A percentile compares a stretch with the other conserved stretches of the same genome.
Conservation (phyloP, 371 early-diverging fungal genomes). For the Coemansia sp. region DNA sequence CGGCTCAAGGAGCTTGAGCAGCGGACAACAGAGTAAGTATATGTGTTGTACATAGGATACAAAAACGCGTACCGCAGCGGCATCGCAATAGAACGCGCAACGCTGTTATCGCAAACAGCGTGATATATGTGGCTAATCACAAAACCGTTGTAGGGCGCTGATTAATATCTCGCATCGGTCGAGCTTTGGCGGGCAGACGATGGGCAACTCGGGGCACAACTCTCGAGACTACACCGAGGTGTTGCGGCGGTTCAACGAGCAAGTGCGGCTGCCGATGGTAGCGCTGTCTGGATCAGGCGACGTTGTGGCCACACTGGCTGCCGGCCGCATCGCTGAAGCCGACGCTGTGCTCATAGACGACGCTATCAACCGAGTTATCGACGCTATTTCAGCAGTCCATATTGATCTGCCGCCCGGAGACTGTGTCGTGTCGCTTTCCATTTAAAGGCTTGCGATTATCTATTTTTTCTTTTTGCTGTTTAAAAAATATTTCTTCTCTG, state of each 20-base stretch:
- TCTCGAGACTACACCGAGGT: slow-evolving; percentile 43
- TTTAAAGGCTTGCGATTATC: background rate
- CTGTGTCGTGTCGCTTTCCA: slow-evolving; percentile 36
- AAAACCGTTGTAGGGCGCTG: slow-evolving; percentile 20
- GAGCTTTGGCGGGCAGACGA: slow-evolving; percentile 23
- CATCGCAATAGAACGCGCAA: background rate
- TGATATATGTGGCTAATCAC: background rate
- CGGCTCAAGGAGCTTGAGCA: slow-evolving; percentile 38
- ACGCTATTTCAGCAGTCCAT: slow-evolving; percentile 17
- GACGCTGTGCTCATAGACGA: slow-evolving; percentile 23
- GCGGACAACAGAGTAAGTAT: slow-evolving; percentile 38
- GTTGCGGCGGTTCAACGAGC: slow-evolving; percentile 39
- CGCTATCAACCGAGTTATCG: slow-evolving; percentile 20
- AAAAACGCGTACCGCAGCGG: background rate
- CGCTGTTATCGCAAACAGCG: background rate
- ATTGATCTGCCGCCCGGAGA: slow-evolving; percentile 34
- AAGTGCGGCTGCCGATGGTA: slow-evolving; percentile 36
- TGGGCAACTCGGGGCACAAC: slow-evolving; percentile 13
- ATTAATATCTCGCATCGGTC: slow-evolving; percentile 41
- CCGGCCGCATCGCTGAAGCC: slow-evolving; percentile 12
- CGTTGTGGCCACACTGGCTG: slow-evolving; percentile 28
- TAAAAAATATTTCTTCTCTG: background rate
- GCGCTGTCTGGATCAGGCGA: slow-evolving; percentile 20
- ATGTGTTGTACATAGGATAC: background rate
- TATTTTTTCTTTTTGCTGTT: background rate